Percentiles rank a stretch among this genome's conserved stretches.
Evolutionary conservation across 1,284 basidiomycete genomes (phyloP).

Genomic region (Trametes hirsuta): DNA sequence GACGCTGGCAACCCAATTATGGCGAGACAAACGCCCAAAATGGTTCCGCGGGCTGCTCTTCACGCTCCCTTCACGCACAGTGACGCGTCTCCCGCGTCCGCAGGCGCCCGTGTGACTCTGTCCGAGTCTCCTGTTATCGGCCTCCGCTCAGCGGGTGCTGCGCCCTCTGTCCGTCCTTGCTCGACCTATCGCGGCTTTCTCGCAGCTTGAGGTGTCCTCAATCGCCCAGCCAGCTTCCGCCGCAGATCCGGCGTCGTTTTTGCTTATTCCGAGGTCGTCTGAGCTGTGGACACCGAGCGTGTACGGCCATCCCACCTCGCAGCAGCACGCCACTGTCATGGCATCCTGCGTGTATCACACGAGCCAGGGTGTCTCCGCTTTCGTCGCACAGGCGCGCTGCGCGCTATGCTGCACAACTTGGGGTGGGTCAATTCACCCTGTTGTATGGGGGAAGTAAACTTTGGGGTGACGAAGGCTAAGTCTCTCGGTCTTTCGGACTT

Average conservation of each 20-base stretch:
- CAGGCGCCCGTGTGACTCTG: conserved; percentile 9
- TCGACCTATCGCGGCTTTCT: background rate
- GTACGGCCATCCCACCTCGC: background rate
- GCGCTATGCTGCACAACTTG: too few relatives aligned
- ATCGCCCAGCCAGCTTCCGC: background rate
- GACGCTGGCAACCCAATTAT: conserved; percentile 19
- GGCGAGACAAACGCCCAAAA: conserved; percentile 17
- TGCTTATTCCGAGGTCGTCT: conserved; percentile 1
- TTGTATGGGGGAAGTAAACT: too few relatives aligned
- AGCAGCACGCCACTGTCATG: conserved; percentile 15
- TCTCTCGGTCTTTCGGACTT: too few relatives aligned
- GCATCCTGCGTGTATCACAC: conserved; percentile 22
- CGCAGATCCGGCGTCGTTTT: background rate
- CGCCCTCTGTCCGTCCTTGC: background rate
- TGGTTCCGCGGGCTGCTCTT: conserved; percentile 10
- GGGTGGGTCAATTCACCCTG: too few relatives aligned
- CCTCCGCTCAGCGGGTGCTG: background rate
- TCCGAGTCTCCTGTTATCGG: conserved; percentile 5
- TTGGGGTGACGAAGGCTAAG: too few relatives aligned
- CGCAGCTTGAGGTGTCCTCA: background rate
- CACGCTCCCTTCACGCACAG: conserved; percentile 7
- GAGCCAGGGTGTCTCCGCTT: conserved; percentile 14
- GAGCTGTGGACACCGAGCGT: conserved; percentile 2
- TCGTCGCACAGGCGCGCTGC: background rate
- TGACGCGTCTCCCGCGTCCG: conserved; percentile 4